Evolutionary conservation across 805 yeast species (phyloP), one percentile per base, ranked within the genome.

Genomic region (Wickerhamiella parazyma): DNA sequence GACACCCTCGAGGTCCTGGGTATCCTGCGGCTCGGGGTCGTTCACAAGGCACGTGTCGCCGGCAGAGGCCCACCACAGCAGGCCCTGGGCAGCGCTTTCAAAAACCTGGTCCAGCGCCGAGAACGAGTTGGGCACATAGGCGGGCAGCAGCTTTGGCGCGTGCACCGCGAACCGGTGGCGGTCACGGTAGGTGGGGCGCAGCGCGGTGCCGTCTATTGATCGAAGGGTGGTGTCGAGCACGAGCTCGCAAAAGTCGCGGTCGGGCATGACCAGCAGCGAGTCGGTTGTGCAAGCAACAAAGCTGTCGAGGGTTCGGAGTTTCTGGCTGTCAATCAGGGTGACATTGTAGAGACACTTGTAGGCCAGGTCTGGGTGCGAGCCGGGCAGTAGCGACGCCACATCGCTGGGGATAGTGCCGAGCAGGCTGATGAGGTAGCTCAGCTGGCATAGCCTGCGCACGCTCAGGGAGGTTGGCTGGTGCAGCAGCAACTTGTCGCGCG

Each of bases 51-150:
- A 64, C 33, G 69, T 67, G 47, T 77, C 80, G 7, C 91, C 94
- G 1, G 91, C 89, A 24, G 81, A 71, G 2, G 94, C 94, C 85
- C 89, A 82, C 91, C 91, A 82, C 17, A 80, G 64, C 46, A 81
- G 70, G 0, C 86, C 86, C 43, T 45, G 51, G 2, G 49, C 44
- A 4, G 49, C 38, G 12, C 51, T 31, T 17, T 52, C 55, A 10
- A 47, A 21, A 8, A 51, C 1, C 11, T 22, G 26, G 33, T 22
- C 21, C 4, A 40, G 7, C 2, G 38, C 38, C 7, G 26, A 31
- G 4, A 10, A 18, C 11, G 33, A 12, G 17, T 24, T 24, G 31
- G 31, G 31, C 3, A 29, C 21, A 24, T 33, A 40, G 3, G 20
- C 10, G 2, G 43, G 38, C 10, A 35, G 31, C 8, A 40, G 25